Percentiles rank a stretch among this genome's conserved stretches.
phyloP scores from a whole-genome alignment of 306 rosid species.

The Erythrophleum fordii region DNA sequence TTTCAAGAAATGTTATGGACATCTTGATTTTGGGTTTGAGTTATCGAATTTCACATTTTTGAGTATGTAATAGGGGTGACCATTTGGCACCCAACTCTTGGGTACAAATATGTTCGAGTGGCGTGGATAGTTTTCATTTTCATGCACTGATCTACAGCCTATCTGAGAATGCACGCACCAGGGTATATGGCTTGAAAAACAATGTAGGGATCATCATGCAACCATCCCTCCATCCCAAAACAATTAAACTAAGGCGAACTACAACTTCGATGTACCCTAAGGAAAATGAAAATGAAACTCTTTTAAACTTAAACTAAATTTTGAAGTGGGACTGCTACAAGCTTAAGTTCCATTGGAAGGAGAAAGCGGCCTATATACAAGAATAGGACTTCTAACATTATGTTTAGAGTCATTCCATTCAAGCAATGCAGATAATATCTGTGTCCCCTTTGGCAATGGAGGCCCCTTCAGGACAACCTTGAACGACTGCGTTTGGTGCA shows the following conservation, averaged over 20 bases:
- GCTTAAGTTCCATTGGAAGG: not conserved
- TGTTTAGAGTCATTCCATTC: constrained; percentile 74
- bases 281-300: not conserved
- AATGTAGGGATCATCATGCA: not conserved
- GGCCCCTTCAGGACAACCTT: constrained; percentile 64
- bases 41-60: not conserved
- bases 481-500: constrained; percentile 50
- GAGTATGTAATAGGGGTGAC: not conserved
- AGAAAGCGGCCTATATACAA: constrained; percentile 41
- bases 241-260: not conserved
- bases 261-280: not conserved
- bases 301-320: not conserved
- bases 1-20: too few species aligned
- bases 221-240: not conserved
- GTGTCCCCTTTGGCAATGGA: constrained; percentile 26
- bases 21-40: not conserved
- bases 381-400: constrained; percentile 61
- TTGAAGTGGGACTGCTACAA: not conserved
- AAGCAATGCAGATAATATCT: constrained; percentile 43
- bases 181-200: not conserved
- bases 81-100: not conserved
- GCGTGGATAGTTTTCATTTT: not conserved
- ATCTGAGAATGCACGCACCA: not conserved
- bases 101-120: not conserved
- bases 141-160: not conserved